Evolutionary conservation across 2,329 filamentous ascomycete genomes (phyloP), one percentile per base, ranked within the genome.

Genomic region (Ceratocystis papillata): DNA sequence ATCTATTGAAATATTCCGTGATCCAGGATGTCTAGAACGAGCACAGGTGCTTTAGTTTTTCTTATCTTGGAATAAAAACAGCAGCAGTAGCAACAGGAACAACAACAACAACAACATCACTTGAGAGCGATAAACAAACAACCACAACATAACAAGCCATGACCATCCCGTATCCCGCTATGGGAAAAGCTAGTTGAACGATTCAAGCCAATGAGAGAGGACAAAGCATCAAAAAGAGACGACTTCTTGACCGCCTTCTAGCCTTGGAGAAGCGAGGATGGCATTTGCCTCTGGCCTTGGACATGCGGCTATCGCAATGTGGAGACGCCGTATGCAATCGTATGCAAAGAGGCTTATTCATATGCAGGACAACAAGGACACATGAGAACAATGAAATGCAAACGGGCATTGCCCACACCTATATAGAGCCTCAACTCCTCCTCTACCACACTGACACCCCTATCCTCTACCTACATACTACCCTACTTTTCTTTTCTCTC

Each of bases 151-250:
- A 25, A 25, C 20, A 25, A 33, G 55, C 55, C 55, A 37, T 59
- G 55, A n/a, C 55, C 55, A 59, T 17, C 28, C 55, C 55, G 55
- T 59, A 59, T 37, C 55, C 55, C 28, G 55, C 55, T 37, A 59
- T 59, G 55, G 55, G 5, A 28, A 37, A 6, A 59, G 28, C 55
- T 59, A 37, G 12, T 12, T 25, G 48, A 5, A 6, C 8, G 15
- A 20, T 37, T n/a, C 53, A 59, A 37, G 28, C 28, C 28, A 57
- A 59, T 10, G 28, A 33, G 55, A 20, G 28, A 59, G 37, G 28
- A 37, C 25, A 17, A n/a, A 37, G 30, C 15, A 28, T 15, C 8
- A 59, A 59, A 20, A n/a, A 59, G 6, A 59, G 15, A 59, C 30
- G 28, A 20, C 15, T 37, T 30, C 6, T n/a, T 59, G 28, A 59